These are phyloP conservation scores for Glycine latifolia DNA, from an alignment of 306 rosid species.

Conservation along the genomic window DNA sequence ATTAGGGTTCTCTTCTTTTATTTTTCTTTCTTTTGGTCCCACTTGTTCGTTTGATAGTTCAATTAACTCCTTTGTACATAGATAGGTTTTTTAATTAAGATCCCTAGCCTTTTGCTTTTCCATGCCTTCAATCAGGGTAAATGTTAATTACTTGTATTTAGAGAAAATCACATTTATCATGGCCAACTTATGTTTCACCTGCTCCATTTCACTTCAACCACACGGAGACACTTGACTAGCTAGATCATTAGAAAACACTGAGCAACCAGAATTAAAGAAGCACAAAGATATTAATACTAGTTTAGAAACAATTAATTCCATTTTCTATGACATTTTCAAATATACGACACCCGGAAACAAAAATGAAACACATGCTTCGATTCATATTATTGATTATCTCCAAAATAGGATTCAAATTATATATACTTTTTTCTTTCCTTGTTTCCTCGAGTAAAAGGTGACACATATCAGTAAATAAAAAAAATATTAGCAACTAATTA, in stretches of 20 bases:
- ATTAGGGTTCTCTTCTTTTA: conserved; percentile 48
- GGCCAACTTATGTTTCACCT: conserved; percentile 16
- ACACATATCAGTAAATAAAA: neutral
- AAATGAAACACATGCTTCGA: neutral
- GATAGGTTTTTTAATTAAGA: conserved; percentile 19
- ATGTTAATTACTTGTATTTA: neutral
- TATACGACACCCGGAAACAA: neutral
- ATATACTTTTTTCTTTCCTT: neutral
- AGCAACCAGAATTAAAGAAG: neutral
- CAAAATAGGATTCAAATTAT: neutral
- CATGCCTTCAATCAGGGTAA: conserved; percentile 21
- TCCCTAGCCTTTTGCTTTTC: conserved; percentile 35
- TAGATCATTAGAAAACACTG: neutral
- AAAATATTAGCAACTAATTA: neutral
- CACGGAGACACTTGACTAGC: neutral
- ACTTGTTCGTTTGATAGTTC: conserved; percentile 39
- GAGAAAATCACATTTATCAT: neutral
- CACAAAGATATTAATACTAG: neutral
- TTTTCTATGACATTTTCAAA: neutral
- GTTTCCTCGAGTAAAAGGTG: neutral
- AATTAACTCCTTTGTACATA: conserved; percentile 31
- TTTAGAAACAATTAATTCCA: neutral
- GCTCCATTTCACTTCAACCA: conserved; percentile 9
- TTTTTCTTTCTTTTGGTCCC: conserved; percentile 38
- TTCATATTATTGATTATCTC: neutral